Evolutionary conservation across 805 yeast species (phyloP).

Genomic region (Starmerella tilneyi): DNA sequence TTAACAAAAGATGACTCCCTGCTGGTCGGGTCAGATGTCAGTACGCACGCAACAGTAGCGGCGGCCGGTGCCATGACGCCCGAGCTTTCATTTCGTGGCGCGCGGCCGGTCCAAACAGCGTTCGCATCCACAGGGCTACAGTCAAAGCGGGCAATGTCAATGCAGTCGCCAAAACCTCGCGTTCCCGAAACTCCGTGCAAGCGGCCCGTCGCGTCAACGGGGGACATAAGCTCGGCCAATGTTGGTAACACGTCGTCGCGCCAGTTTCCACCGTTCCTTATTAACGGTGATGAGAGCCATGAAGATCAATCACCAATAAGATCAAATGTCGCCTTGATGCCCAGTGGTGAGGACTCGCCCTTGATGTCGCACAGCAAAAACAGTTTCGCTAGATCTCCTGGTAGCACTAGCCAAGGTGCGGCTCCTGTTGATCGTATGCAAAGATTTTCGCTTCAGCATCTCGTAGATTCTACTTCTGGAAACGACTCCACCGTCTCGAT

Average conservation of each 20-base stretch:
- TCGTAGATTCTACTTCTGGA: conserved; percentile 8
- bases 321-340: background rate
- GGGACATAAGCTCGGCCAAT: conserved; percentile 28
- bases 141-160: conserved; percentile 43
- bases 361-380: conserved; percentile 7
- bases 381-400: background rate
- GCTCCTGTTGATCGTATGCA: conserved; percentile 21
- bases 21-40: background rate
- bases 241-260: conserved; percentile 8
- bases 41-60: background rate
- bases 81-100: conserved; percentile 48
- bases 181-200: conserved; percentile 58
- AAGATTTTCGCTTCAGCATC: conserved; percentile 18
- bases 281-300: background rate
- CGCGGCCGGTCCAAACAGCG: conserved; percentile 77
- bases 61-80: conserved; percentile 34
- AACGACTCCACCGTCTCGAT: no score
- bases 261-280: conserved; percentile 1
- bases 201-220: conserved; percentile 12
- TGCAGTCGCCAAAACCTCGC: conserved; percentile 28
- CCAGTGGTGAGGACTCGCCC: conserved; percentile 7
- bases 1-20: conserved; percentile 5
- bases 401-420: conserved; percentile 10
- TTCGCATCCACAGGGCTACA: conserved; percentile 65
- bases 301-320: background rate